Base-by-base conservation (phyloP, 208 protist genomes). In the Crithidia brevicula region DNA sequence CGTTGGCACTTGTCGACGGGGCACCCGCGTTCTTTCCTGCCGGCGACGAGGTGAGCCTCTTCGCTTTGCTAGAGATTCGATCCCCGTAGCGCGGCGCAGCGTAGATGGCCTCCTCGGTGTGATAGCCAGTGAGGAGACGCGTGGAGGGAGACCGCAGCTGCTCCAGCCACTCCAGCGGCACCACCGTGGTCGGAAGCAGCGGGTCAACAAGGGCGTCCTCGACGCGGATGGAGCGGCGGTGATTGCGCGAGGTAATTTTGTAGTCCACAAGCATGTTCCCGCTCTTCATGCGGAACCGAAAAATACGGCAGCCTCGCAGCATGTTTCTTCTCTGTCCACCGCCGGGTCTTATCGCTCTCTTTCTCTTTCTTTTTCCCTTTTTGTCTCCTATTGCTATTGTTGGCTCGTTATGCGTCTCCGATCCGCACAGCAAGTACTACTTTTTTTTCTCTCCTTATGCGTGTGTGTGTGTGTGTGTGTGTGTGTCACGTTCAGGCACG, bases 251-350 rank as follows among this genome's bases (percentile, higher is more conserved):
- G 33, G 79, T 60, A 11, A 93, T 60, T 65, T 94, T 96, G 77
- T 90, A 96, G 61, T 96, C 91, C 0, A 96, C 86, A 40, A 85
- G 66, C 86, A 96, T 93, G 47, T 83, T 76, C 0, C 88, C 88
- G 22, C 67, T 27, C 42, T 52, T 58, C 80, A 94, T 94, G 36
- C 78, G 53, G 68, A 94, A 96, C 15, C 31, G 43, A 1, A 64
- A 64, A 20, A 75, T 30, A 5, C 62, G 73, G 18, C 72, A 71
- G 13, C 47, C 6, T 4, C 86, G 82, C 52, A 92, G 51, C 85
- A 89, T 80, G 4, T 51, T 47, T 7, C 10, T 33, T 40, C 56
- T 51, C 51, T 16, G 36, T 13, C 15, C 36, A 40, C 36, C 0
- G 36, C 15, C 10, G 10, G 10, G 36, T 13, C 20, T 28, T 20